Conservation (phyloP, 176 grass and related monocot genomes). For the Musa schizocarpa region DNA sequence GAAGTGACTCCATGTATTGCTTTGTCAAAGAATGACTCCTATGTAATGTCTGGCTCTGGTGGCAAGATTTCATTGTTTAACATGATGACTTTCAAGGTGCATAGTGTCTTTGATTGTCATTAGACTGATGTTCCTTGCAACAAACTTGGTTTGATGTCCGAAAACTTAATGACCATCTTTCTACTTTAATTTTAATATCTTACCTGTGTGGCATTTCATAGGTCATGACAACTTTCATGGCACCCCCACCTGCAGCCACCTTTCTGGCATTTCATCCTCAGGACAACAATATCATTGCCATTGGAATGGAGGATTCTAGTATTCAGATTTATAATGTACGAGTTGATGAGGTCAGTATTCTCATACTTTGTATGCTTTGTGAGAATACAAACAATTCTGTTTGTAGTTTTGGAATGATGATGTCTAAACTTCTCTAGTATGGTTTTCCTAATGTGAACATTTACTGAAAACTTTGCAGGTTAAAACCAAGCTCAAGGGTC, state of each 20-base stretch:
- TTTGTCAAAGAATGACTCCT: conserved; percentile 95
- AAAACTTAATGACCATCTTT: not conserved
- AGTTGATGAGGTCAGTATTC: conserved; percentile 65
- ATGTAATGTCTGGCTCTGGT: conserved; percentile 99
- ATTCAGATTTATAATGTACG: conserved; percentile 99
- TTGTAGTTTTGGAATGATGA: conserved; percentile 1
- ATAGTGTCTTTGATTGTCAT: not conserved
- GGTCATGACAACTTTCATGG: conserved; percentile 99
- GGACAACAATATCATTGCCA: conserved; percentile 99
- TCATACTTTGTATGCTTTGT: conserved; percentile 11
- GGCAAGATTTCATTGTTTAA: conserved; percentile 98
- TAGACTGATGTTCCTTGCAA: not conserved
- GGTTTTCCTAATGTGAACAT: not conserved
- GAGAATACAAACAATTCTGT: conserved; percentile 7
- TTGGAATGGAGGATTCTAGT: conserved; percentile 96
- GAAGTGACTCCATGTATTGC: conserved; percentile 97
- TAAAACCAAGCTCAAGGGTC: conserved; percentile 95
- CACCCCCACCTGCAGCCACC: conserved; percentile 87
- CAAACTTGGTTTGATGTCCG: not conserved
- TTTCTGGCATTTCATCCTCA: conserved; percentile 96
- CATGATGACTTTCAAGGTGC: conserved; percentile 99
- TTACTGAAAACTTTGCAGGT: conserved; percentile 27
- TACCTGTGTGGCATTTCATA: conserved; percentile 24
- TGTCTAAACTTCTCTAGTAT: not conserved
- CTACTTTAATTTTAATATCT: not conserved